Base-by-base conservation (phyloP, 768 basidiomycete genomes). In the Tylopilus sp. region DNA sequence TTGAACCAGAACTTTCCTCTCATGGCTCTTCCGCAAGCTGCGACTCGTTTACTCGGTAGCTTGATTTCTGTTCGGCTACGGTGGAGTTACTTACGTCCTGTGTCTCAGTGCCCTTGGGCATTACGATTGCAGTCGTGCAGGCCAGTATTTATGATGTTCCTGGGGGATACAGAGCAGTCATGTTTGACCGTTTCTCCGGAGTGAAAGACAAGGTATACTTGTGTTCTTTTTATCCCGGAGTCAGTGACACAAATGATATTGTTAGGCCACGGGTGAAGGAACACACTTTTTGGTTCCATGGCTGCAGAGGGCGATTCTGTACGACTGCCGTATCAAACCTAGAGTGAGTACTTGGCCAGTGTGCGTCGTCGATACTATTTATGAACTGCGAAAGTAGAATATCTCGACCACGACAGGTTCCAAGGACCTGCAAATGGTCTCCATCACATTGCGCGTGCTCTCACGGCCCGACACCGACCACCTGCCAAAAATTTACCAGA, bases 401-500 rank as follows among this genome's bases (percentile, higher is more conserved):
- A 98, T 98, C 50, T 94, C 91, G n/a, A 98, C 97, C 2, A 97
- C 91, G 2, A 98, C 97, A 21, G 97, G 97, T 30, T 98, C 95
- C 10, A 98, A 98, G 68, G 94, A 99, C 69, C 74, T 99, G 72
- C 95, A 98, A 72, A 98, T 98, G 93, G 91, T 99, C 50, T 90
- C 95, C 30, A 86, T 99, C 48, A 98, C 95, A 0, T 80, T 98
- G 45, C 89, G 97, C 51, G 95, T 99, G 31, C 82, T 99, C 59
- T 97, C 93, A 21, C 78, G 95, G 45, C 97, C 97, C 17, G 94
- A 98, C 72, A 81, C 87, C 31, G 73, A 80, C 26, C 91, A 95
- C 68, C 78, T 99, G 23, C 67, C 95, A 18, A 91, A 83, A 73
- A 95, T 99, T 66, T 99, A 99, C 75, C 92, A 97, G 73, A 86